Conservation (phyloP, 1,284 basidiomycete genomes). For the Ceratobasidium sp. region DNA sequence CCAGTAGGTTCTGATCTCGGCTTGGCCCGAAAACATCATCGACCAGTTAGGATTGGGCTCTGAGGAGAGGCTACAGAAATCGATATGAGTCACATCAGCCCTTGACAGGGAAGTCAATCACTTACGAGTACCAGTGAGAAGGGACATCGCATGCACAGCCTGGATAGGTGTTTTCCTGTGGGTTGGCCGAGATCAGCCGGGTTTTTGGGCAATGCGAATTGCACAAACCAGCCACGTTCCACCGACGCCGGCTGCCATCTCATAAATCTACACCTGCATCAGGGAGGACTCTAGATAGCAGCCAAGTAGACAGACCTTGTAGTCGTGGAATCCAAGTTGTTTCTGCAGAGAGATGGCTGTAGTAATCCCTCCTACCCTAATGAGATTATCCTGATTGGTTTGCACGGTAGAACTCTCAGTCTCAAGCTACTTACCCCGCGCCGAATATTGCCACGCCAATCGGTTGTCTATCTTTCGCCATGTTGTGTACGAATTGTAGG, state of each 20-base stretch:
- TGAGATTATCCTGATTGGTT: background rate
- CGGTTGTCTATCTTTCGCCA: no score
- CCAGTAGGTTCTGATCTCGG: conserved; percentile 42
- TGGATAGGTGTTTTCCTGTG: conserved; percentile 32
- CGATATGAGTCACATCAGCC: background rate
- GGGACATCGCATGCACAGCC: conserved; percentile 35
- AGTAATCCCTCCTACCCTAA: conserved; percentile 18
- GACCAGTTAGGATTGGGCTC: conserved; percentile 41
- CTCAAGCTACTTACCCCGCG: background rate
- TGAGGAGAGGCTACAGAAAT: conserved; percentile 33
- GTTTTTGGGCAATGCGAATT: background rate
- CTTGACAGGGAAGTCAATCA: no score
- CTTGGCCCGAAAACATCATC: conserved; percentile 8
- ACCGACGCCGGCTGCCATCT: conserved; percentile 17
- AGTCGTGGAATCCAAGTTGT: conserved; percentile 11
- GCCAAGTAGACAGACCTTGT: no score
- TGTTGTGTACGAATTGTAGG: no score
- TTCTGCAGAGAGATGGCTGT: conserved; percentile 26
- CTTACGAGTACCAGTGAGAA: conserved; percentile 34
- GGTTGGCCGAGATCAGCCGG: background rate
- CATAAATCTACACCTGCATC: conserved; percentile 8
- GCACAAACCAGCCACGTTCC: conserved; percentile 28
- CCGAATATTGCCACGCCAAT: conserved; percentile 2
- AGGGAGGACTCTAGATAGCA: no score
- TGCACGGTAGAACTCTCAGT: background rate